These are phyloP conservation scores for Fusarium coicis DNA, from an alignment of 2,329 filamentous ascomycete genomes.

Conservation along the genomic window DNA sequence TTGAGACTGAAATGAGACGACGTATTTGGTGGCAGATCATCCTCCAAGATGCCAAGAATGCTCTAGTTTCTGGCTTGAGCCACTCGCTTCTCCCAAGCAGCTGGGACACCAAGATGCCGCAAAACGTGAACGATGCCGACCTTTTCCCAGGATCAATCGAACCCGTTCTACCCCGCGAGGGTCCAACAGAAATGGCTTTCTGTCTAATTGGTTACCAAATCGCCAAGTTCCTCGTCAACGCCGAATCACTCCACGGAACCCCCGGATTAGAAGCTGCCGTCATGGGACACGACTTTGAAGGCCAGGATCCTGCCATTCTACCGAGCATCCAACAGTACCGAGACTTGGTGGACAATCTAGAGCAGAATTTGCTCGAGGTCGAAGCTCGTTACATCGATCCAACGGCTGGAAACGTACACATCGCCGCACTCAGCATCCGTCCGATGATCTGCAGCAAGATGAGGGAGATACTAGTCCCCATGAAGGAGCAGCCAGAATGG, in stretches of 20 bases:
- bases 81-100: slow-evolving; percentile 62
- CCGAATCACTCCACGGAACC: slow-evolving; percentile 54
- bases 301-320: slow-evolving; percentile 39
- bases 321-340: slow-evolving; percentile 56
- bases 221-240: slow-evolving; percentile 59
- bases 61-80: slow-evolving; percentile 66
- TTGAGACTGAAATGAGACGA: slow-evolving; percentile 75
- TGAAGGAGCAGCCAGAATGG: slow-evolving; percentile 60
- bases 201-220: slow-evolving; percentile 63
- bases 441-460: slow-evolving; percentile 62
- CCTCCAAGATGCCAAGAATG: slow-evolving; percentile 66
- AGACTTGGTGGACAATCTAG: slow-evolving; percentile 55
- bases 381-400: slow-evolving; percentile 63
- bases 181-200: slow-evolving; percentile 71
- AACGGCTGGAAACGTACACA: slow-evolving; percentile 63
- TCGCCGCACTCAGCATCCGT: slow-evolving; percentile 60
- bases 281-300: slow-evolving; percentile 55
- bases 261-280: slow-evolving; percentile 62
- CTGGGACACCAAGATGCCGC: slow-evolving; percentile 67
- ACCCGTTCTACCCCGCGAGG: slow-evolving; percentile 62
- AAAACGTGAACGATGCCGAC: slow-evolving; percentile 69
- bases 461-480: slow-evolving; percentile 58
- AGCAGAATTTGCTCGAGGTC: slow-evolving; percentile 56
- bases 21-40: slow-evolving; percentile 75
- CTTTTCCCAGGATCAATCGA: slow-evolving; percentile 64